Base-by-base conservation (phyloP, 2,329 filamentous ascomycete genomes). In the Pyrenophora seminiperda region DNA sequence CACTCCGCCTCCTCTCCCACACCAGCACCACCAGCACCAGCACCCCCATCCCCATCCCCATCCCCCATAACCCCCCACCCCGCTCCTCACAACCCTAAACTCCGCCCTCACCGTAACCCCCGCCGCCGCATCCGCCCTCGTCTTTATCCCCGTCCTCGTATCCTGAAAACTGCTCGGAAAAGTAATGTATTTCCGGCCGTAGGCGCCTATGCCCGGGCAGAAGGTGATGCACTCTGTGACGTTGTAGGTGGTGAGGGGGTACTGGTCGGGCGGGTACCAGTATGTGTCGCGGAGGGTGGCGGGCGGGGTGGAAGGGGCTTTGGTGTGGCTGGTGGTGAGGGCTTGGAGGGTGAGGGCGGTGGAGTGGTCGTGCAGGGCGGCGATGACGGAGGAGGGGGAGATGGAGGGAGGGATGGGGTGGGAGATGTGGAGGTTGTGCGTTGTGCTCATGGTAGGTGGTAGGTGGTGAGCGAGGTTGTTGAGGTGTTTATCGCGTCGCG, bases 281-380 rank as follows among this genome's bases (percentile, higher is more conserved):
- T 69, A 72, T 6, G 67, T 69, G 45, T 73, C 70, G 54, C 65
- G 69, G 29, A 62, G 55, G 2, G 56, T 64, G 13, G 60, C 54
- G 13, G 62, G 56, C 2, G 54, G 44, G 11, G 65, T 68, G 2
- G 40, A 38, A 15, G 59, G 53, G 7, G 68, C 62, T 39, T 66
- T 65, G 19, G 59, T 45, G 45, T 72, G 63, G 32, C 61, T 54
- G 10, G 60, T 61, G 1, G 67, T 72, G 9, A 72, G 62, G 32
- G 68, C 65, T 55, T 72, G 70, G 14, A 72, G 62, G 3, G 61
- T 64, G 31, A 73, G 63, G 30, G 62, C 60, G 1, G 66, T 72
- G 43, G 60, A 60, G 61, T 73, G 69, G 52, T 73, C 60, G 50
- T 73, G 69, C 10, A 73, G 63, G 1, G 68, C 67, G 30, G 57